These are phyloP conservation scores for Acanthamoeba castellanii DNA, from an alignment of 208 protist genomes.

Conservation along the genomic window DNA sequence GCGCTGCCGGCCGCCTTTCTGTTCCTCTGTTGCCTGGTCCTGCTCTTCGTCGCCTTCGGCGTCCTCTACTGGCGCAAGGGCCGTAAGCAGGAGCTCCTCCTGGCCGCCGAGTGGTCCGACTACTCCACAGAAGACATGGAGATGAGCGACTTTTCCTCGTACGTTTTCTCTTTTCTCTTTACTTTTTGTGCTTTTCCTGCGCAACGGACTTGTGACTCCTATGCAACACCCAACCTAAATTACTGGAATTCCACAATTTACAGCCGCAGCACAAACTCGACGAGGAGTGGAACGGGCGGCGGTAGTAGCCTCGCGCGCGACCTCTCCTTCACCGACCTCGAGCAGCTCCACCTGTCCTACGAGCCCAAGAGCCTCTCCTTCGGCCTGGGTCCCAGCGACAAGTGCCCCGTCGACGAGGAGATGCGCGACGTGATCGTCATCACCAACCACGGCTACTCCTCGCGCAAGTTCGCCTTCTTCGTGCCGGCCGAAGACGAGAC, in stretches of 20 bases:
- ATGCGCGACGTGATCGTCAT: slow-evolving; percentile 48
- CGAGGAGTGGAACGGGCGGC: not conserved
- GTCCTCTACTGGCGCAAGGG: slow-evolving; percentile 60
- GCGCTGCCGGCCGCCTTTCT: not conserved
- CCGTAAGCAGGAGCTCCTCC: slow-evolving; percentile 56
- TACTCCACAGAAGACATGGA: not conserved
- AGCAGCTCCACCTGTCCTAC: slow-evolving; percentile 52
- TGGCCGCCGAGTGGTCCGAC: slow-evolving; percentile 50
- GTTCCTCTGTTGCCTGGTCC: not conserved
- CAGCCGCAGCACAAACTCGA: not conserved
- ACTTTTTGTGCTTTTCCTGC: too few relatives aligned
- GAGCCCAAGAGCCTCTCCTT: slow-evolving; percentile 57
- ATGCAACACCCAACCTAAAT: not conserved
- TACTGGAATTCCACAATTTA: not conserved
- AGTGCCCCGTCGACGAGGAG: slow-evolving; percentile 69
- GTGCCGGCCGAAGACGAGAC: slow-evolving; percentile 61
- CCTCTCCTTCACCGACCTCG: slow-evolving; percentile 66
- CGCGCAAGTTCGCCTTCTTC: slow-evolving; percentile 69
- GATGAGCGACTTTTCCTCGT: slow-evolving; percentile 40
- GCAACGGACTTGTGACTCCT: too few relatives aligned
- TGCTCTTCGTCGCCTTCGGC: slow-evolving; percentile 13
- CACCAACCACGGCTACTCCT: slow-evolving; percentile 49
- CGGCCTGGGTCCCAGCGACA: slow-evolving; percentile 28
- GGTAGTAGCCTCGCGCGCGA: not conserved
- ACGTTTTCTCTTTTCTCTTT: not conserved